These are phyloP conservation scores for Paratinospora sagittata DNA, from an alignment of 164 flowering plant species.

Conservation along the genomic window DNA sequence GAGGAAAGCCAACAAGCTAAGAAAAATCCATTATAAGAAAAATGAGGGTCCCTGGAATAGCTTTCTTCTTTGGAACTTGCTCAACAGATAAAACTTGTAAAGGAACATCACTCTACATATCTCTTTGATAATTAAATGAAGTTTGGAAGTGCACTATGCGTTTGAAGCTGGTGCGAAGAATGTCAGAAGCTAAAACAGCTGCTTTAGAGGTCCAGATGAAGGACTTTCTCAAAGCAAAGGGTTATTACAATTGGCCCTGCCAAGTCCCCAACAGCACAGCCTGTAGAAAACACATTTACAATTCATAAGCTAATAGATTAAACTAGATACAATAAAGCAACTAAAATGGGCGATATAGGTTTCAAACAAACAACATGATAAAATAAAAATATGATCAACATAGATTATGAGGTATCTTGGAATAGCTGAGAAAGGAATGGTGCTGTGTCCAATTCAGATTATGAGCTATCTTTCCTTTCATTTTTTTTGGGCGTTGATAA, in stretches of 20 bases:
- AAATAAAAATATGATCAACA: too few species aligned
- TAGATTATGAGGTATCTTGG: background rate
- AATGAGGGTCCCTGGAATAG: background rate
- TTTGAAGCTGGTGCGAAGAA: background rate
- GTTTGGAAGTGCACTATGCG: background rate
- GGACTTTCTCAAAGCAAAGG: slow-evolving; percentile 28
- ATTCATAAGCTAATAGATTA: background rate
- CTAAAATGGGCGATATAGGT: too few species aligned
- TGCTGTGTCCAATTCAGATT: background rate
- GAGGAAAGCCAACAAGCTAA: background rate
- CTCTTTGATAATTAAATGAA: background rate
- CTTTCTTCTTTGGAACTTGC: background rate
- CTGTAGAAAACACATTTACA: slow-evolving; percentile 25
- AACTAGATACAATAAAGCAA: background rate
- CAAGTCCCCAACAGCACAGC: slow-evolving; percentile 69
- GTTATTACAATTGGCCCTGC: slow-evolving; percentile 53
- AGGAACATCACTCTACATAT: background rate
- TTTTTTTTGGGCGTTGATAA: too few species aligned
- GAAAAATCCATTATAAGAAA: slow-evolving; percentile 1
- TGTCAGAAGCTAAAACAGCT: background rate
- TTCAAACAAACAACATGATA: too few species aligned
- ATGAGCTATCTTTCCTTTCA: too few species aligned
- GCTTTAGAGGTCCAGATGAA: slow-evolving; percentile 29
- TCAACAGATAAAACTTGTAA: background rate
- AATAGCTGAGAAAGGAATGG: background rate